Base-by-base conservation (phyloP, 768 basidiomycete genomes). In the Inosperma sp. region DNA sequence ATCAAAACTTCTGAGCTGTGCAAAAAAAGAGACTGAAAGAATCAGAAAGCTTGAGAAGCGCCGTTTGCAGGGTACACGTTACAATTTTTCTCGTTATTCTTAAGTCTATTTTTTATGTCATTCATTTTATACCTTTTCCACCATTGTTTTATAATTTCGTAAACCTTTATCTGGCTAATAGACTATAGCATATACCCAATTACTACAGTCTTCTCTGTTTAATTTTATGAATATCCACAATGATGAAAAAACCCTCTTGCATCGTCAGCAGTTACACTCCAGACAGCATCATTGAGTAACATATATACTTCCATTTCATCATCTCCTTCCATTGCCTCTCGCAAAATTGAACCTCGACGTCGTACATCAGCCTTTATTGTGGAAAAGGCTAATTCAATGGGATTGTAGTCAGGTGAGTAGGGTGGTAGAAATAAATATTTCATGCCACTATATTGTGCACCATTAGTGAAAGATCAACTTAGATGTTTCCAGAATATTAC, bases 391-490 rank as follows among this genome's bases (percentile, higher is more conserved):
- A 51, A 51, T 30, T 72, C 68, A 37, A 72, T 72, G 0, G 70
- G 71, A 50, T 72, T 72, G 42, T 60, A 65, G 50, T 72, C 67
- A 0, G 68, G 71, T 1, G 65, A 73, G 41, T 73, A 72, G 7
- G 69, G 65, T 12, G 68, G 69, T 0, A 72, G 58, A 47, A 60
- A 73, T 14, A 58, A 26, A 10, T 57, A 43, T 3, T 33, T 33
- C 59, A 65, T 63, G 3, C 62, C 62, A 22, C 62, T 61, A 34
- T 10, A 49, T 25, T 9, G 42, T 36, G 4, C 7, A 45, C 21
- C 2, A 14, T 39, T 27, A 35, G 26, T 43, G 14, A 25, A 19
- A 47, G 21, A 30, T 16, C 34, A 39, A 50, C 35, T 10, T 16
- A 8, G 30, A 19, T 19, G 37, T 34, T n/a, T n/a, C n/a, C n/a